A percentile compares a stretch with the other conserved stretches of the same genome.
Evolutionary conservation across 768 basidiomycete species (phyloP).

Genomic region (Mycena albidolilacea): DNA sequence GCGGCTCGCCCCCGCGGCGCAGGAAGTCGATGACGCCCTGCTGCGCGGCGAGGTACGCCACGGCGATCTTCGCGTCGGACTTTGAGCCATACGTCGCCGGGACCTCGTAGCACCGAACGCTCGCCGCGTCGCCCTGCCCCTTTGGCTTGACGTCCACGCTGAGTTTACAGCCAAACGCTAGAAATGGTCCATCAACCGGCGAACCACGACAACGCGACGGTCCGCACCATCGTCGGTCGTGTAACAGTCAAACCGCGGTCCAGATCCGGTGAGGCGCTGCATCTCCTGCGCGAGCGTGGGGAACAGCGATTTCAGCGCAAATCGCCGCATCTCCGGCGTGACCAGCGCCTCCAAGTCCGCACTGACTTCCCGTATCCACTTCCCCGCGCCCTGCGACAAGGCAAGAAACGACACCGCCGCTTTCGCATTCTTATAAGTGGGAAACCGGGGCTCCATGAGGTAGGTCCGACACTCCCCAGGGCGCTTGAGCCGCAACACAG

Average conservation of each 20-base stretch:
- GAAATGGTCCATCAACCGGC: background rate
- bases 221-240: slow-evolving; percentile 68
- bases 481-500: slow-evolving; percentile 71
- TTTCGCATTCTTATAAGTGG: slow-evolving; percentile 77
- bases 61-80: slow-evolving; percentile 74
- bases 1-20: slow-evolving; percentile 63
- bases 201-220: background rate
- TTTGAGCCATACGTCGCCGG: slow-evolving; percentile 68
- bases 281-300: slow-evolving; percentile 62
- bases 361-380: slow-evolving; percentile 65
- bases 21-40: slow-evolving; percentile 73
- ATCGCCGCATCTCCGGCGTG: slow-evolving; percentile 59
- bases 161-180: slow-evolving; percentile 72
- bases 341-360: slow-evolving; percentile 62
- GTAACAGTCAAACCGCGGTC: slow-evolving; percentile 57
- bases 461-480: slow-evolving; percentile 68
- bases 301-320: slow-evolving; percentile 61
- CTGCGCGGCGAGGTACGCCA: slow-evolving; percentile 65
- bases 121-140: slow-evolving; percentile 36
- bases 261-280: slow-evolving; percentile 57
- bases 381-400: slow-evolving; percentile 72
- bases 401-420: slow-evolving; percentile 76
- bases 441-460: slow-evolving; percentile 75
- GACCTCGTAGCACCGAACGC: slow-evolving; percentile 60
- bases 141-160: slow-evolving; percentile 56